These are phyloP conservation scores for Botryotinia convoluta DNA, from an alignment of 2,329 filamentous ascomycete genomes.

Conservation along the genomic window DNA sequence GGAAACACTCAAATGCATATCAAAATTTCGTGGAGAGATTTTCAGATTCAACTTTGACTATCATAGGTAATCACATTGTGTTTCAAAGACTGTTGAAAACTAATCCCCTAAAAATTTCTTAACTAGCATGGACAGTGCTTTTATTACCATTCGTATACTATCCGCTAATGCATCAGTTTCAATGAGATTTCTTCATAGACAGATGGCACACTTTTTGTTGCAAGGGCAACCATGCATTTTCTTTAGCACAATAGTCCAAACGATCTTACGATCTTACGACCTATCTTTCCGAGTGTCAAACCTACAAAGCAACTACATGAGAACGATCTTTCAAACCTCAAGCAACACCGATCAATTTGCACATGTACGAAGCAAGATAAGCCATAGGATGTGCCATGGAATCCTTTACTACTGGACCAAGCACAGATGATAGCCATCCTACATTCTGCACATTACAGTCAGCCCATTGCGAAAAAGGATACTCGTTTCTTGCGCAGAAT, in stretches of 20 bases:
- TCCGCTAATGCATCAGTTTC: neutral
- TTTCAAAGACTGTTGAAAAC: neutral
- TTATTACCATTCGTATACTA: neutral
- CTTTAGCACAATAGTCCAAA: no score
- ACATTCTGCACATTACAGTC: neutral
- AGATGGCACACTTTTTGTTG: neutral
- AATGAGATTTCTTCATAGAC: neutral
- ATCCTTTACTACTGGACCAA: neutral
- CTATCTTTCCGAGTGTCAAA: no score
- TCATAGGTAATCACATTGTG: neutral
- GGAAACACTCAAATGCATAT: neutral
- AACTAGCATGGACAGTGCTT: rapidly evolving
- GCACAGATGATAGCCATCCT: neutral
- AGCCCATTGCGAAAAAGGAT: no score
- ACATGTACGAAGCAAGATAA: neutral
- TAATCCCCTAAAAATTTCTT: neutral
- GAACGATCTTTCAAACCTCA: neutral
- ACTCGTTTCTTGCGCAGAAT: no score
- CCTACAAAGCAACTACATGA: no score
- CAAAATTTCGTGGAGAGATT: neutral
- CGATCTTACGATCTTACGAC: no score
- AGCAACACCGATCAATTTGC: neutral
- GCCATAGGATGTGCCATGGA: no score
- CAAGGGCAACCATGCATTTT: neutral
- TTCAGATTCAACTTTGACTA: neutral